Base-by-base conservation (phyloP, 1,284 basidiomycete species). In the Anthracocystis walkeri region DNA sequence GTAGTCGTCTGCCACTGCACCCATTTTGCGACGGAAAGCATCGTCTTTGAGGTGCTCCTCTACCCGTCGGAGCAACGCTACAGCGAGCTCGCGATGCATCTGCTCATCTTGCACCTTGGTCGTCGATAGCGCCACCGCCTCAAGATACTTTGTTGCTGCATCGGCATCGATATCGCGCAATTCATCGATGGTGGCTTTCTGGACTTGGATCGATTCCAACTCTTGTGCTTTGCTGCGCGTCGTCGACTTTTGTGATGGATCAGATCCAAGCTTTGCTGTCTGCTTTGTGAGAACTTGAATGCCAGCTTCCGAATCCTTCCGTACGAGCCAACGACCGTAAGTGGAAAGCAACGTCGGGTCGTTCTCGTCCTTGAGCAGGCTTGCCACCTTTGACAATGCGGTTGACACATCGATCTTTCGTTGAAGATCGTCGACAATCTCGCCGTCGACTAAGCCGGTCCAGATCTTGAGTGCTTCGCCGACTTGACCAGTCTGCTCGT, bases 291-390 rank as follows among this genome's bases (percentile, higher is more conserved):
- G 70, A 29, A 82, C 58, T 12, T 59, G 20, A 10, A 83, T 66
- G 2, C 77, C 82, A 3, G 64, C 76, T 20, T 76, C 61, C 7
- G 76, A 54, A 44, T 82, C 78, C 18, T 68, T 78, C 27, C 59
- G 57, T 2, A 80, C 78, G 6, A 83, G 72, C 79, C 81, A 80
- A 4, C 78, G 65, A 18, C 75, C 81, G 41, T 77, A 75, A 6
- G 65, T 58, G 40, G 71, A 67, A 6, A 72, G 48, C 35, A 80
- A 38, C 5, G 31, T 50, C 0, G 65, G 33, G 18, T 81, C 71
- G 12, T 51, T 52, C 21, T 54, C 53, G 0, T 50, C 50, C 14
- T 51, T 35, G 16, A 80, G 60, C 27, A 71, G 27, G 4, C n/a
- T 27, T 1, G 65, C 74, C 2, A 83, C 64, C 33, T 72, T 68